Percentiles rank a stretch among this genome's conserved stretches.
These are phyloP conservation scores for Leccinum obscurum DNA, from an alignment of 768 basidiomycete species.

Conservation along the genomic window DNA sequence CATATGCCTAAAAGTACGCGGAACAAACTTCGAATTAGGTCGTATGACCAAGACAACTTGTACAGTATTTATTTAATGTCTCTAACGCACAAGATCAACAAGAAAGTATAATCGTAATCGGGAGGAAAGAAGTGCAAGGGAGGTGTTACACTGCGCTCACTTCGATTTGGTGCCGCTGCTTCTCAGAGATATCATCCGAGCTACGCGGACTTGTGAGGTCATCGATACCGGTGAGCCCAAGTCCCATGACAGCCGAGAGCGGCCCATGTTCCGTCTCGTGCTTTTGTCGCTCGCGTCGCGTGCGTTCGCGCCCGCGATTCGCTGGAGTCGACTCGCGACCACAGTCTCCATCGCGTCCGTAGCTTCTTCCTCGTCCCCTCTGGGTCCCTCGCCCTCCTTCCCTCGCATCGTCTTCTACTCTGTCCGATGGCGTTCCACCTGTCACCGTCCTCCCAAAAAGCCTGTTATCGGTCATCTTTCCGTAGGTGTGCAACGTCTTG, in stretches of 20 bases:
- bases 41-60: background rate
- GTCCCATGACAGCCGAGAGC: conserved; percentile 29
- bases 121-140: background rate
- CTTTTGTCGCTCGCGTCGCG: conserved; percentile 4
- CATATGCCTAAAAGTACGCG: too few species aligned
- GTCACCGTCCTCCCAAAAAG: background rate
- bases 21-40: background rate
- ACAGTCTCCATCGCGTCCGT: background rate
- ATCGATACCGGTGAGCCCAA: conserved; percentile 29
- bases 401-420: background rate
- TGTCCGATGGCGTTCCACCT: background rate
- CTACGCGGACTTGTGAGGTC: conserved; percentile 11
- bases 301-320: conserved; percentile 16
- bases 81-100: background rate
- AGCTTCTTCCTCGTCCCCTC: conserved; percentile 1
- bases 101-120: background rate
- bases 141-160: background rate
- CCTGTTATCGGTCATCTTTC: conserved; percentile 21
- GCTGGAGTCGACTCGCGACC: conserved; percentile 1
- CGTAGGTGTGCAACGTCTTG: conserved; percentile 60
- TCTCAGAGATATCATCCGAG: conserved; percentile 19
- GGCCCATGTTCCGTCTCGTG: conserved; percentile 13
- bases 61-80: background rate
- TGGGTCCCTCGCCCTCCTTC: conserved; percentile 3
- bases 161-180: conserved; percentile 2